These are phyloP conservation scores for Elongisporangium prolatum DNA, from an alignment of 352 stramenopile species.

Conservation along the genomic window DNA sequence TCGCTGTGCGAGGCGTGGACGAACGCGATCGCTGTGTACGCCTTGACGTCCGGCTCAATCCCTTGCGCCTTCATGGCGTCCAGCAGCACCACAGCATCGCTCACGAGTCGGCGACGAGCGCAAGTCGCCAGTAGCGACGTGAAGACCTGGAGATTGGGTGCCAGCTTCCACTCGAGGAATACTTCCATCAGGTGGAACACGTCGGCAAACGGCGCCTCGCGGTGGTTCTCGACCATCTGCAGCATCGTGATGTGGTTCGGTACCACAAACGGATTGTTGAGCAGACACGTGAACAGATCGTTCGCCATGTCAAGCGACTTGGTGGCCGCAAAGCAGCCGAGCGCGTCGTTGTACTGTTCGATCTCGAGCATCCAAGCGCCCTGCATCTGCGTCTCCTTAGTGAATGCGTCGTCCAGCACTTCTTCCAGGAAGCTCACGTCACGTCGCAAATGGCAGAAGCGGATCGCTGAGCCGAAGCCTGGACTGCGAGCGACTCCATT, in stretches of 20 bases:
- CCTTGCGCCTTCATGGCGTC: constrained; percentile 43
- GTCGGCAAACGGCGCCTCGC: constrained; percentile 48
- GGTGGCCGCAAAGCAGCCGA: constrained; percentile 58
- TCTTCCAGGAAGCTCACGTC: constrained; percentile 53
- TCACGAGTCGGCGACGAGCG: constrained; percentile 45
- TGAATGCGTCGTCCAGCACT: constrained; percentile 51
- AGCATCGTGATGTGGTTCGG: constrained; percentile 77
- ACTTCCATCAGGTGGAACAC: constrained; percentile 67
- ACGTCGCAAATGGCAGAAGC: constrained; percentile 43
- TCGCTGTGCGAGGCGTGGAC: constrained; percentile 57
- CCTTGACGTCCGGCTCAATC: constrained; percentile 51
- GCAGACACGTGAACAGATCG: constrained; percentile 59
- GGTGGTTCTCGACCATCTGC: constrained; percentile 70
- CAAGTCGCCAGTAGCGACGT: constrained; percentile 71
- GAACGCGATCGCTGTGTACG: constrained; percentile 63
- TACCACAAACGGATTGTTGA: constrained; percentile 43
- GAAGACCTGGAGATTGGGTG: constrained; percentile 66
- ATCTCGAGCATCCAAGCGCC: constrained; percentile 54
- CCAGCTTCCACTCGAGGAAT: constrained; percentile 54
- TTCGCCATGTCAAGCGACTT: constrained; percentile 42
- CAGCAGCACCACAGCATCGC: constrained; percentile 50
- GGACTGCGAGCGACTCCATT: constrained; percentile 44
- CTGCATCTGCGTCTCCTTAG: constrained; percentile 31
- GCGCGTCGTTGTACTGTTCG: constrained; percentile 74
- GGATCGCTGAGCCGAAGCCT: constrained; percentile 65